phyloP scores from a whole-genome alignment of 2,329 filamentous ascomycete species.

The Sporothrix dimorphospora region DNA sequence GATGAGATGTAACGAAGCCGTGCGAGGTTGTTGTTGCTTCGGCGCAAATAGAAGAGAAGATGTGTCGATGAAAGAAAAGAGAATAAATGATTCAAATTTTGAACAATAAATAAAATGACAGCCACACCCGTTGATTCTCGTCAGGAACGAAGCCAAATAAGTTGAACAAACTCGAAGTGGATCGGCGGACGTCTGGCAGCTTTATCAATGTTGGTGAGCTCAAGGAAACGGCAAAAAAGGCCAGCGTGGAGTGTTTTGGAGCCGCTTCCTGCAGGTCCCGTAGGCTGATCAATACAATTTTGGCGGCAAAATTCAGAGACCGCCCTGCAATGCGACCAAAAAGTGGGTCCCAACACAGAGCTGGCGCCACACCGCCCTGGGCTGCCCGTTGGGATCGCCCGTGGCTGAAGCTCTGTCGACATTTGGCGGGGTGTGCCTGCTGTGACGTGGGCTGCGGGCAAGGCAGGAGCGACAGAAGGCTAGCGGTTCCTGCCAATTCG shows the following conservation, averaged over 20 bases:
- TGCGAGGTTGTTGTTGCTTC: neutral
- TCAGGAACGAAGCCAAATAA: neutral
- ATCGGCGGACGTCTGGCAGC: neutral
- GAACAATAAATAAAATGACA: neutral
- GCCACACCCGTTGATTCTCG: too few relatives aligned
- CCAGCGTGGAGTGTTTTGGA: conserved; percentile 47
- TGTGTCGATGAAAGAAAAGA: neutral
- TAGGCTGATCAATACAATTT: neutral
- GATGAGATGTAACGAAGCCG: neutral
- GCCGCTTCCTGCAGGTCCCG: neutral
- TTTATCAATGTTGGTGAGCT: neutral
- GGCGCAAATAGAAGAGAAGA: too few relatives aligned
- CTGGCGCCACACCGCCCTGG: conserved; percentile 3
- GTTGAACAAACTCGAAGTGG: neutral
- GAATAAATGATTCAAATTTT: neutral
- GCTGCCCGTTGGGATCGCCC: neutral
- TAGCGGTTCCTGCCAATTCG: neutral
- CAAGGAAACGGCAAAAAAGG: conserved; percentile 42
- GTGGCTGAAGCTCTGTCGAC: conserved; percentile 7
- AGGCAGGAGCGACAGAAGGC: neutral
- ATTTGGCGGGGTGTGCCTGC: neutral
- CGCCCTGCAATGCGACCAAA: neutral
- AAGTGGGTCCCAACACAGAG: neutral
- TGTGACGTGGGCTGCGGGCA: neutral
- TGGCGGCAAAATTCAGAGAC: conserved; percentile 5